phyloP scores from a whole-genome alignment of 2,329 filamentous ascomycete species.

The Anthostomella pinea region DNA sequence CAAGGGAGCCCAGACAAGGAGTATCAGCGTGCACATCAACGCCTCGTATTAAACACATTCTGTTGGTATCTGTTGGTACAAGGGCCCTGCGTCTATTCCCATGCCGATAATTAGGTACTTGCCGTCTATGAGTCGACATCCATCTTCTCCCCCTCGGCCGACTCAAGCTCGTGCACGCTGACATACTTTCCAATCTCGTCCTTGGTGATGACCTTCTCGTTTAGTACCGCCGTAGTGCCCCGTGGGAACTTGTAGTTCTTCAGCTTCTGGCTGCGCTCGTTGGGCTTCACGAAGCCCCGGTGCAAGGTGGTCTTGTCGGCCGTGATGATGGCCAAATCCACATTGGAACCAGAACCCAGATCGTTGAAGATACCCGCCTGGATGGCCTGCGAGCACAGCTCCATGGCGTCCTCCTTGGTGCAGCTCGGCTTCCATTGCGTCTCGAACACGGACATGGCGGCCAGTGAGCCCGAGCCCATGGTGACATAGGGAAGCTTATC shows the following conservation, averaged over 20 bases:
- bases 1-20: too few species aligned
- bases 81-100: too few species aligned
- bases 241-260: constrained; percentile 87
- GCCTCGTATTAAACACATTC: too few species aligned
- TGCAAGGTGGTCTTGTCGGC: constrained; percentile 90
- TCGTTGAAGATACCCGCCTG: constrained; percentile 98
- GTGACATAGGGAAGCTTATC: constrained; percentile 99
- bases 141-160: constrained; percentile 67
- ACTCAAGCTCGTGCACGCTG: constrained; percentile 76
- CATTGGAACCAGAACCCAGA: constrained; percentile 92
- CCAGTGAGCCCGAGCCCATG: constrained; percentile 94
- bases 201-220: constrained; percentile 93
- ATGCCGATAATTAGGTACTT: too few species aligned
- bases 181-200: constrained; percentile 94
- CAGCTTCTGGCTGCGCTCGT: constrained; percentile 86
- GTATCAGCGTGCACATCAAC: too few species aligned
- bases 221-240: constrained; percentile 93
- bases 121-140: constrained; percentile 59
- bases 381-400: constrained; percentile 72
- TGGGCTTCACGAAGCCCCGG: constrained; percentile 90
- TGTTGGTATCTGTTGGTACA: too few species aligned
- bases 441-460: constrained; percentile 98
- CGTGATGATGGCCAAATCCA: constrained; percentile 94
- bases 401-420: constrained; percentile 67
- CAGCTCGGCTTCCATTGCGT: constrained; percentile 85